Evolutionary conservation across 2,329 filamentous ascomycete species (phyloP).

Genomic region (Pseudocercospora macadamiae): DNA sequence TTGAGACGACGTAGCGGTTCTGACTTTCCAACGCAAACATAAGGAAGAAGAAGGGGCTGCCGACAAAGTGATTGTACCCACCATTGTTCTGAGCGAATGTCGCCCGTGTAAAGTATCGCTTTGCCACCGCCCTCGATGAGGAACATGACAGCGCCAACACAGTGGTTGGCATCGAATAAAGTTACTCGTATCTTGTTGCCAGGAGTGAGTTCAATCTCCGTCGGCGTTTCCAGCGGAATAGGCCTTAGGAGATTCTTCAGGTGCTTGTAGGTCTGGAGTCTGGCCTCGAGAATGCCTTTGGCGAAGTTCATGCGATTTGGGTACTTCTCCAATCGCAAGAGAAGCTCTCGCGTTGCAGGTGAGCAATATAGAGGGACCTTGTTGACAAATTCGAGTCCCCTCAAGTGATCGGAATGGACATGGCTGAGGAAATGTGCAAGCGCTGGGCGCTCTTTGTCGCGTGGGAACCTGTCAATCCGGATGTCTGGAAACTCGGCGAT

Average conservation of each 20-base stretch:
- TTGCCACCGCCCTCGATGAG: conserved; percentile 74
- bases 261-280: conserved; percentile 75
- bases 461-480: conserved; percentile 75
- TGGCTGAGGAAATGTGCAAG: conserved; percentile 89
- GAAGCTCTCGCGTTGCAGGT: conserved; percentile 74
- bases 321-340: conserved; percentile 74
- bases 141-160: conserved; percentile 89
- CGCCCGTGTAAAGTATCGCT: conserved; percentile 84
- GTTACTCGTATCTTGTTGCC: conserved; percentile 75
- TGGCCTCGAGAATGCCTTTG: conserved; percentile 73
- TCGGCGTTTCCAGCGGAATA: conserved; percentile 80
- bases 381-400: conserved; percentile 74
- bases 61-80: conserved; percentile 75
- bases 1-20: conserved; percentile 68
- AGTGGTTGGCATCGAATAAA: conserved; percentile 89
- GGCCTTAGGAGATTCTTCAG: conserved; percentile 74
- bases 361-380: conserved; percentile 92
- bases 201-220: conserved; percentile 71
- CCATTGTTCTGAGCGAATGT: conserved; percentile 84
- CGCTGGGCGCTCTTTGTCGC: conserved; percentile 54
- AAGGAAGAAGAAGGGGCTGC: conserved; percentile 75
- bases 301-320: conserved; percentile 80
- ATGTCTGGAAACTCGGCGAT: conserved; percentile 79
- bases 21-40: conserved; percentile 48
- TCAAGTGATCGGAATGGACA: conserved; percentile 87